A percentile compares a stretch with the other conserved stretches of the same genome.
Evolutionary conservation across 768 basidiomycete genomes (phyloP).

Genomic region (Leccinum fibrillosum): DNA sequence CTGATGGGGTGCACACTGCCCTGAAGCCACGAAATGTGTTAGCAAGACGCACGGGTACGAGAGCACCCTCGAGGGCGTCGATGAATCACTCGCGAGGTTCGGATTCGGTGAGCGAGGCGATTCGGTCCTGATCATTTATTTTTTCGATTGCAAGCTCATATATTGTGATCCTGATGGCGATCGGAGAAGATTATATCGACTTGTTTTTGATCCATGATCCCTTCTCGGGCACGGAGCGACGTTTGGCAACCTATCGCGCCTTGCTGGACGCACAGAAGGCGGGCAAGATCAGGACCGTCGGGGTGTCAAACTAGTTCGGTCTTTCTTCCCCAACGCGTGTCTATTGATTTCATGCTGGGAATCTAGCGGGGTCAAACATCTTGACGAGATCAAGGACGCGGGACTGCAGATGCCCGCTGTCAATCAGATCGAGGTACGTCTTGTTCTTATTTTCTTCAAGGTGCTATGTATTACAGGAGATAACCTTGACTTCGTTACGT

Average conservation of each 20-base stretch:
- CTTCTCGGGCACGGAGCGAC: conserved; percentile 54
- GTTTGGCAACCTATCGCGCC: conserved; percentile 71
- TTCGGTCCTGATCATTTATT: background rate
- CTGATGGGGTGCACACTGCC: background rate
- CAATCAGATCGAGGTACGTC: conserved; percentile 75
- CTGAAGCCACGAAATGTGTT: conserved; percentile 57
- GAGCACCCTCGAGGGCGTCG: conserved; percentile 53
- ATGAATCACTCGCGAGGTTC: conserved; percentile 57
- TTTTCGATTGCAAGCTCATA: background rate
- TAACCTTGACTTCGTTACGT: conserved; percentile 5
- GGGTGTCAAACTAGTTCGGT: conserved; percentile 80
- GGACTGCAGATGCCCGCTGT: conserved; percentile 66
- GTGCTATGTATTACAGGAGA: background rate
- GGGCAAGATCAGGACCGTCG: conserved; percentile 70
- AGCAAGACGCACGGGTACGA: conserved; percentile 62
- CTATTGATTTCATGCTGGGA: background rate
- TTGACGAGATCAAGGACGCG: conserved; percentile 67
- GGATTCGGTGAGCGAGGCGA: conserved; percentile 47
- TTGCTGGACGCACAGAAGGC: conserved; percentile 56
- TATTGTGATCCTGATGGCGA: background rate
- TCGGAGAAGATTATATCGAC: conserved; percentile 57
- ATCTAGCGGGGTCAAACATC: conserved; percentile 61
- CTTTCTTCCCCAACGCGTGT: background rate
- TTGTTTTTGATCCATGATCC: conserved; percentile 81
- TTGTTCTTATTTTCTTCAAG: background rate